These are phyloP conservation scores for Geranium incanum DNA, from an alignment of 441 rosid genomes.

Conservation along the genomic window DNA sequence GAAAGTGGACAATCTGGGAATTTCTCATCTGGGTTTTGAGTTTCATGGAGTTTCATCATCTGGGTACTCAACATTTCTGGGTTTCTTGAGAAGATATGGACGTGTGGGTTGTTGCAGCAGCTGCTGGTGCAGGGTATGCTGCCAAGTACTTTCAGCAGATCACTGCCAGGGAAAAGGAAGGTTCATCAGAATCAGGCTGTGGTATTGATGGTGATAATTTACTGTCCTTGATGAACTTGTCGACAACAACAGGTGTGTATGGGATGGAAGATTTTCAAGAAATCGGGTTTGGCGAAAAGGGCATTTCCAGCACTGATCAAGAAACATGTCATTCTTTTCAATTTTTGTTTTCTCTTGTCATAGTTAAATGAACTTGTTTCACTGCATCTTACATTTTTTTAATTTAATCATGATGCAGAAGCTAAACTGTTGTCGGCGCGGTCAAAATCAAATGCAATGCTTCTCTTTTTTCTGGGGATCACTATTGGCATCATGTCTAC, in stretches of 20 bases:
- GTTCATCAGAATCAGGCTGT: conserved; percentile 17
- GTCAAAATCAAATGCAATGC: no score
- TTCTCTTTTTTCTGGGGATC: no score
- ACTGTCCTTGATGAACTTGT: conserved; percentile 14
- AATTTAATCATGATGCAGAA: no score
- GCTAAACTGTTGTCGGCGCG: no score
- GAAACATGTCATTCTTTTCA: conserved; percentile 15
- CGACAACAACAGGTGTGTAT: background rate
- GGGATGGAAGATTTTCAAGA: conserved; percentile 14
- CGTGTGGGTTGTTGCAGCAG: conserved; percentile 41
- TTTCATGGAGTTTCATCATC: background rate
- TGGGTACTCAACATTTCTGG: background rate
- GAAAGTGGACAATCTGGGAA: background rate
- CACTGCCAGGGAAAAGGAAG: conserved; percentile 17
- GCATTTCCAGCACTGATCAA: conserved; percentile 3
- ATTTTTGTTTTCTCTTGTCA: conserved; percentile 16
- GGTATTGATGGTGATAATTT: conserved; percentile 2
- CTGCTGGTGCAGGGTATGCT: conserved; percentile 33
- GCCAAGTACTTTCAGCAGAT: conserved; percentile 30
- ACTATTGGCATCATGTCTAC: no score
- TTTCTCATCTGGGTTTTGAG: background rate
- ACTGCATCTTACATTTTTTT: background rate
- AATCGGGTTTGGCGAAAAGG: conserved; percentile 4
- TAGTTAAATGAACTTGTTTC: background rate
- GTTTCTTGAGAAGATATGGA: conserved; percentile 26